Percentiles rank a stretch among this genome's conserved stretches.
phyloP scores from a whole-genome alignment of 2,329 filamentous ascomycete genomes.

The Neurospora crassa region DNA sequence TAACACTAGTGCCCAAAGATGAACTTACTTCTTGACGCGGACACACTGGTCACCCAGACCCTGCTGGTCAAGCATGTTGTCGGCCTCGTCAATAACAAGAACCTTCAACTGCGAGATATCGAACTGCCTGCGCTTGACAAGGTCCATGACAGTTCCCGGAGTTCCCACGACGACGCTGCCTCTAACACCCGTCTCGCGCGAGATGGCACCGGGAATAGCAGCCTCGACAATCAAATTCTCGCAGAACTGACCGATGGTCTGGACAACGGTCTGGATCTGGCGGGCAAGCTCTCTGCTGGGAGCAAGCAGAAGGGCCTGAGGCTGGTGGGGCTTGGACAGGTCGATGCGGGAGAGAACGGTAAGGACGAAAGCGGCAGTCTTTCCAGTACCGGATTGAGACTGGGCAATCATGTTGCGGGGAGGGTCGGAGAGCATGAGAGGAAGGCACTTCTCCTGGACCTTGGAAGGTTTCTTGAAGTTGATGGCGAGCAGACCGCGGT shows the following conservation, averaged over 20 bases:
- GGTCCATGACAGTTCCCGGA: constrained; percentile 83
- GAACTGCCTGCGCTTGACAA: constrained; percentile 68
- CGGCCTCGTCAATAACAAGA: constrained; percentile 89
- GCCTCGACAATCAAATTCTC: constrained; percentile 65
- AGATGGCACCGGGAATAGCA: constrained; percentile 70
- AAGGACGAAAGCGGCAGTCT: constrained; percentile 92
- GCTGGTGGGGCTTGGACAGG: constrained; percentile 53
- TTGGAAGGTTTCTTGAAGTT: constrained; percentile 94
- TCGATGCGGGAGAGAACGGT: constrained; percentile 86
- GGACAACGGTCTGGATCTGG: constrained; percentile 82
- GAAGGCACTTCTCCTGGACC: constrained; percentile 91
- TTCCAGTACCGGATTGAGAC: constrained; percentile 97
- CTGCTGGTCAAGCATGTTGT: constrained; percentile 97
- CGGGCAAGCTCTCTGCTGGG: constrained; percentile 90
- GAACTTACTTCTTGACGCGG: constrained; percentile 70
- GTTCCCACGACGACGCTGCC: constrained; percentile 85
- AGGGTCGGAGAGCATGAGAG: constrained; percentile 78
- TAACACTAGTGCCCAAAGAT: neutral
- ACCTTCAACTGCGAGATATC: constrained; percentile 64
- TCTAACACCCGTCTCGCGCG: constrained; percentile 58
- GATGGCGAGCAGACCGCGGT: constrained; percentile 69
- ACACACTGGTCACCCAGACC: constrained; percentile 92
- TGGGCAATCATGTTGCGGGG: constrained; percentile 92
- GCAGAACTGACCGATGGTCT: constrained; percentile 76
- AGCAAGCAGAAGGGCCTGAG: constrained; percentile 82